A percentile compares a stretch with the other conserved stretches of the same genome.
Evolutionary conservation across 2,329 filamentous ascomycete genomes (phyloP).

Genomic region (Bipolaris zeicola): DNA sequence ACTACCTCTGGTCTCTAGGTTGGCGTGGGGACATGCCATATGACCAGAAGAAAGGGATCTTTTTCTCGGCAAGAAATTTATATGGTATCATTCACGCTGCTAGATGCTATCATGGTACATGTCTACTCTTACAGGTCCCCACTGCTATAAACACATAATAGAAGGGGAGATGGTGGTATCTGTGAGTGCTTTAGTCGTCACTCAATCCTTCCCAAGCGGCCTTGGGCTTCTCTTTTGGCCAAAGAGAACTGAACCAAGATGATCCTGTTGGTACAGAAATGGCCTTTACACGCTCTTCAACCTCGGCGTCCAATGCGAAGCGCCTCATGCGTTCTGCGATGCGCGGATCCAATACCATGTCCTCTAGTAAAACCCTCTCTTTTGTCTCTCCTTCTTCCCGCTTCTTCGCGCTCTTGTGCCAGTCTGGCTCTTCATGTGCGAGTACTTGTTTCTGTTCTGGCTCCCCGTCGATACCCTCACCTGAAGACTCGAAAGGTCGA

Average conservation of each 20-base stretch:
- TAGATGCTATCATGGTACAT: slow-evolving; percentile 34
- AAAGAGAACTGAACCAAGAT: slow-evolving; percentile 39
- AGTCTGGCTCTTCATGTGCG: slow-evolving; percentile 74
- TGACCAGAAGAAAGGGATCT: background rate
- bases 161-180: slow-evolving; percentile 29
- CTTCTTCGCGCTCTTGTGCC: slow-evolving; percentile 78
- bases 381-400: slow-evolving; percentile 57
- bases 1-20: background rate
- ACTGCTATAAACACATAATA: slow-evolving; percentile 24
- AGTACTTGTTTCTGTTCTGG: slow-evolving; percentile 71
- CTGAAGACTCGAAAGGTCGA: slow-evolving; percentile 51
- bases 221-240: slow-evolving; percentile 43
- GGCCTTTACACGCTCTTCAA: slow-evolving; percentile 67
- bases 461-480: slow-evolving; percentile 36
- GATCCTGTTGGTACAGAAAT: slow-evolving; percentile 21
- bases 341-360: slow-evolving; percentile 75
- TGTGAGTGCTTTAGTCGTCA: slow-evolving; percentile 32
- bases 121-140: slow-evolving; percentile 34
- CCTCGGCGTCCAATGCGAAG: slow-evolving; percentile 72
- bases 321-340: slow-evolving; percentile 79
- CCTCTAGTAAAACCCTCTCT: slow-evolving; percentile 73
- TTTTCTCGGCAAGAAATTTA: background rate
- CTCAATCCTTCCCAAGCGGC: slow-evolving; percentile 40
- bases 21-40: background rate
- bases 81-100: slow-evolving; percentile 23